phyloP scores from a whole-genome alignment of 225 moss, liverwort and hornwort genomes.

The Asterella californica region DNA sequence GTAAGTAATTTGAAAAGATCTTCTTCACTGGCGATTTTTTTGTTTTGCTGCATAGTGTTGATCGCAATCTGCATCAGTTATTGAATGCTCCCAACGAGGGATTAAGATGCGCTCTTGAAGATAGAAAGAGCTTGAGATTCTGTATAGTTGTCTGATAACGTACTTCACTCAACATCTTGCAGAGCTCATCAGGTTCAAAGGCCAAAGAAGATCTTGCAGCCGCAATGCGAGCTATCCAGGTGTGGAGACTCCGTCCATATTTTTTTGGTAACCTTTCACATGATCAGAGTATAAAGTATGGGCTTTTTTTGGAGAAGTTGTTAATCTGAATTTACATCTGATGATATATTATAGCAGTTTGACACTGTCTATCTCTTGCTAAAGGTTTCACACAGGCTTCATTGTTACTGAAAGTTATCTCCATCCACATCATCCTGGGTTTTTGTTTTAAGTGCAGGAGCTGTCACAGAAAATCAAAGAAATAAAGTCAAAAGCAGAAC shows the following conservation, averaged over 20 bases:
- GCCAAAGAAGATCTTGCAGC: constrained; percentile 99
- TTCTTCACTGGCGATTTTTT: background rate
- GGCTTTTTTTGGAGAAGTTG: background rate
- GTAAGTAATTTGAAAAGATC: constrained; percentile 47
- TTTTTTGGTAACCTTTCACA: background rate
- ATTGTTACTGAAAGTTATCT: background rate
- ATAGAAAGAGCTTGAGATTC: background rate
- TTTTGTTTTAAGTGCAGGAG: constrained; percentile 49
- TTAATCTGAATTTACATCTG: background rate
- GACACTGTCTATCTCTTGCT: background rate
- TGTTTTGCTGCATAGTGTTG: background rate
- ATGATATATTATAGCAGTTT: background rate
- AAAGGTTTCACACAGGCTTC: background rate
- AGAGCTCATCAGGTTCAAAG: constrained; percentile 99
- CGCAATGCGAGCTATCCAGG: constrained; percentile 97
- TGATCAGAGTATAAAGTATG: background rate
- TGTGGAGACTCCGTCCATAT: background rate
- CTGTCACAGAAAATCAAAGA: constrained; percentile 90
- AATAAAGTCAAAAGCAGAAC: constrained; percentile 98
- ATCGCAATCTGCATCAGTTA: background rate
- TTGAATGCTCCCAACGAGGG: background rate
- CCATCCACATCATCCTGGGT: background rate
- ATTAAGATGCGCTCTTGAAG: background rate
- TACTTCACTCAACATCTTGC: constrained; percentile 17
- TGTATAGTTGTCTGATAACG: background rate